phyloP scores from a whole-genome alignment of 2,329 filamentous ascomycete genomes.

The Penicillium sp. region DNA sequence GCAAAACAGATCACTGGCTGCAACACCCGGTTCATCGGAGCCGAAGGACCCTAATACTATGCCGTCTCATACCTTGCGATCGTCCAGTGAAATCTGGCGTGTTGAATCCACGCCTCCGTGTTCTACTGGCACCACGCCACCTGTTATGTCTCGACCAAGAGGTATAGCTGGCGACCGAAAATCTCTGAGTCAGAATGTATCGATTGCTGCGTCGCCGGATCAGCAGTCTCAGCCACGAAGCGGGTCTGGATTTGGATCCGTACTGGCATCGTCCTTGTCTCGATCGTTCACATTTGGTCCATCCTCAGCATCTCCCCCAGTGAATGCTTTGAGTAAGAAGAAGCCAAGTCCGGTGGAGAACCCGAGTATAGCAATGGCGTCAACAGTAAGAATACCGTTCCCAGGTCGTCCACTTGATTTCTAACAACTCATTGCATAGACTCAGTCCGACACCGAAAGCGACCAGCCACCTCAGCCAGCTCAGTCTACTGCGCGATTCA shows the following conservation, averaged over 20 bases:
- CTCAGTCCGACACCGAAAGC: conserved; percentile 37
- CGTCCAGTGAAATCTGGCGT: conserved; percentile 48
- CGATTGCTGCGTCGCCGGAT: conserved; percentile 41
- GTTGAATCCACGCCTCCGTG: conserved; percentile 48
- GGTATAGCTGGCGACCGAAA: conserved; percentile 40
- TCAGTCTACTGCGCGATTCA: conserved; percentile 36
- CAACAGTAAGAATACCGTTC: conserved; percentile 27
- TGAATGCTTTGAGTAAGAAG: conserved; percentile 31
- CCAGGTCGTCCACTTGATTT: conserved; percentile 18
- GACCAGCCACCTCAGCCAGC: conserved; percentile 26
- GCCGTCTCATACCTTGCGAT: conserved; percentile 43
- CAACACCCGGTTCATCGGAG: conserved; percentile 31
- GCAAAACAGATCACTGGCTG: conserved; percentile 39
- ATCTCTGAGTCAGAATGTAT: conserved; percentile 37
- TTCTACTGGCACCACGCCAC: conserved; percentile 50
- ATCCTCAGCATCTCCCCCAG: conserved; percentile 41
- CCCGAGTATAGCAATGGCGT: conserved; percentile 24
- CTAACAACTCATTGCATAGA: conserved; percentile 19
- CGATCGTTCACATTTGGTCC: conserved; percentile 42
- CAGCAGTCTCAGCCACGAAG: conserved; percentile 36
- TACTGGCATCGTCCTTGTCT: conserved; percentile 42
- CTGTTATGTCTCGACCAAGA: conserved; percentile 39
- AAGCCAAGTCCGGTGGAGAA: conserved; percentile 35
- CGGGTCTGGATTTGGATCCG: conserved; percentile 39
- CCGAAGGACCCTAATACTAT: conserved; percentile 30